A percentile compares a stretch with the other conserved stretches of the same genome.
These are phyloP conservation scores for Agrocybe pediades DNA, from an alignment of 768 basidiomycete species.

Conservation along the genomic window DNA sequence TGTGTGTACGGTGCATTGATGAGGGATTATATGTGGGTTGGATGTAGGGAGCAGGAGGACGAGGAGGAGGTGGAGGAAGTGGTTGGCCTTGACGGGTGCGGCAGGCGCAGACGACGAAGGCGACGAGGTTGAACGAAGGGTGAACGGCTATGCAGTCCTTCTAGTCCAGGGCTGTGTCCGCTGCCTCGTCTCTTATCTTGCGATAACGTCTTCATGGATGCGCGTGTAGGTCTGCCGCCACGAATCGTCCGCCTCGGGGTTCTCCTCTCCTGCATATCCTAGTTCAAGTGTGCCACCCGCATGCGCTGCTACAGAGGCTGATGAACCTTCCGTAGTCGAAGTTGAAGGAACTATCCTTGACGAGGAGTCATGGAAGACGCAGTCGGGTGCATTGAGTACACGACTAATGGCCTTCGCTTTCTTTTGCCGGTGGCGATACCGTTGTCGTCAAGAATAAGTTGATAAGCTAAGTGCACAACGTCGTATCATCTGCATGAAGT, in stretches of 20 bases:
- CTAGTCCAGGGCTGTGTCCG: constrained; percentile 65
- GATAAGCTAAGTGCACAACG: too few species aligned
- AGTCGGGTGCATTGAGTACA: constrained; percentile 31
- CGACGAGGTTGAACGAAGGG: constrained; percentile 47
- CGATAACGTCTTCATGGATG: constrained; percentile 52
- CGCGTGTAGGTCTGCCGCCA: constrained; percentile 53
- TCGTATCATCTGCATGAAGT: too few species aligned
- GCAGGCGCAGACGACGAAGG: constrained; percentile 41
- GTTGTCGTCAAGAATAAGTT: constrained; percentile 17
- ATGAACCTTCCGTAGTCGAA: constrained; percentile 25
- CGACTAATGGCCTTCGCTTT: constrained; percentile 29
- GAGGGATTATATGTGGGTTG: constrained; percentile 51
- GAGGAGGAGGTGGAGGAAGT: constrained; percentile 23
- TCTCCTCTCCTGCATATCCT: constrained; percentile 54
- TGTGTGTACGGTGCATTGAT: constrained; percentile 67
- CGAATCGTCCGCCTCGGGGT: too few species aligned
- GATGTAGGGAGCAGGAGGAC: constrained; percentile 24
- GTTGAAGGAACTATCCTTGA: constrained; percentile 32
- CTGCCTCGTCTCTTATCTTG: constrained; percentile 42
- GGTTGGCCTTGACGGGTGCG: constrained; percentile 18
- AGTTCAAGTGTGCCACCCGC: constrained; percentile 31
- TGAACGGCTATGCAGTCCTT: constrained; percentile 50
- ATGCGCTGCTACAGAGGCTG: neutral
- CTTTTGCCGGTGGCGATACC: constrained; percentile 15
- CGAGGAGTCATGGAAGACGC: constrained; percentile 20